Evolutionary conservation across 371 early-diverging fungal species (phyloP), one percentile per base, ranked within the genome.

Genomic region (Blakeslea trispora): DNA sequence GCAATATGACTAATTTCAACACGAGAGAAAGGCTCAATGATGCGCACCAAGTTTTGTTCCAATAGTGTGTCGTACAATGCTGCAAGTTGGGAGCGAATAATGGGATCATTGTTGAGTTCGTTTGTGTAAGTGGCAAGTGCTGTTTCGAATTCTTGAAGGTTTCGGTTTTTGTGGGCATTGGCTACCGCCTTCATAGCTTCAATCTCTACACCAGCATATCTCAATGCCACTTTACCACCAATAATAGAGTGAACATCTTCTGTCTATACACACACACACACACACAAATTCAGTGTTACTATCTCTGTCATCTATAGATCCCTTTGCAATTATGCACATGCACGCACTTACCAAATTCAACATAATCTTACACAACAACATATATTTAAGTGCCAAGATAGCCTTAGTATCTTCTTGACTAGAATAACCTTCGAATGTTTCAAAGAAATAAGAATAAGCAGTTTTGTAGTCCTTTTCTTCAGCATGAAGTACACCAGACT

Each of bases 401-500:
- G 95, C 95, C 54, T 90, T 84, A 14, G 88, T 69, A 69, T 92
- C 93, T 22, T 94, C 95, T 61, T 94, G 91, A 34, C 87, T 85
- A 4, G 94, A 82, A 63, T 86, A 93, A 13, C 94, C 94, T 69
- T 99, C 99, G 66, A 98, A 81, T 3, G 98, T 94, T 69, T 99
- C 99, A 66, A 94, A 96, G 77, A 99, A 97, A 85, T 98, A 98
- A 28, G 99, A 97, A 74, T 87, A 97, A 63, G 94, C 98, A 1
- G 98, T 99, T 79, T 96, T 96, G 77, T 95, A 99, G 67, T 99
- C 99, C 77, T 95, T 95, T 59, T 99, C 99, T 67, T 99, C 99
- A 42, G 98, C 92, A 64, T 98, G 97, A 59, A 99, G 83, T 37
- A 96, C 91, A 58, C 99, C 99, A 4, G 95, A 94, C 71, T 98